A percentile compares a stretch with the other conserved stretches of the same genome.
These are phyloP conservation scores for Emergomyces orientalis DNA, from an alignment of 2,329 filamentous ascomycete genomes.

Conservation along the genomic window DNA sequence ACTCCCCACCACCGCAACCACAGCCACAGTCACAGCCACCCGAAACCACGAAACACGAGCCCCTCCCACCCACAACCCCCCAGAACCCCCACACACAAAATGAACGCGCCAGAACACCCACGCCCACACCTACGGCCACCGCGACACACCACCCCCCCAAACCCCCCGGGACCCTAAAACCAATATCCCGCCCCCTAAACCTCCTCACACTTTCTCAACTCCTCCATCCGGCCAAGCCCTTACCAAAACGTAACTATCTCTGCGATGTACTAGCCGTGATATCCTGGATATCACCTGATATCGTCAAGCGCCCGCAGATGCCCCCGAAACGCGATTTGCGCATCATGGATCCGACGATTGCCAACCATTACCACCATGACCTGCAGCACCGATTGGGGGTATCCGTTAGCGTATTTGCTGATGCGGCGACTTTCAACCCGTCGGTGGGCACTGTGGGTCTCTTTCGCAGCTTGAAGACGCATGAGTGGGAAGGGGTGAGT, in stretches of 20 bases:
- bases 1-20: not conserved
- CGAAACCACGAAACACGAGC: not conserved
- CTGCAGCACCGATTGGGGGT: conserved; percentile 14
- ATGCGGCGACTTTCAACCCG: conserved; percentile 22
- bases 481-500: conserved; percentile 22
- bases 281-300: conserved; percentile 20
- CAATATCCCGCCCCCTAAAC: conserved; percentile 9
- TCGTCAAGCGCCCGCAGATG: conserved; percentile 20
- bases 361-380: not conserved
- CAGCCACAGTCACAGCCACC: not conserved
- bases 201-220: conserved; percentile 16
- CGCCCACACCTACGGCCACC: not conserved
- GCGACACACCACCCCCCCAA: not conserved
- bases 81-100: not conserved
- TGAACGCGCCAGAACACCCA: no score
- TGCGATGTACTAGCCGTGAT: conserved; percentile 22
- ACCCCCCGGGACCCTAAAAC: not conserved
- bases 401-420: conserved; percentile 23
- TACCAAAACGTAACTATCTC: conserved; percentile 21
- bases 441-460: conserved; percentile 22
- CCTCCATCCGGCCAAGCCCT: conserved; percentile 12
- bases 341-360: conserved; percentile 21
- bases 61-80: not conserved
- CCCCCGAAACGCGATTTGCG: conserved; percentile 25
- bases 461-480: conserved; percentile 22